phyloP scores from a whole-genome alignment of 257 asterid genomes.

The Forsythia viridissima region DNA sequence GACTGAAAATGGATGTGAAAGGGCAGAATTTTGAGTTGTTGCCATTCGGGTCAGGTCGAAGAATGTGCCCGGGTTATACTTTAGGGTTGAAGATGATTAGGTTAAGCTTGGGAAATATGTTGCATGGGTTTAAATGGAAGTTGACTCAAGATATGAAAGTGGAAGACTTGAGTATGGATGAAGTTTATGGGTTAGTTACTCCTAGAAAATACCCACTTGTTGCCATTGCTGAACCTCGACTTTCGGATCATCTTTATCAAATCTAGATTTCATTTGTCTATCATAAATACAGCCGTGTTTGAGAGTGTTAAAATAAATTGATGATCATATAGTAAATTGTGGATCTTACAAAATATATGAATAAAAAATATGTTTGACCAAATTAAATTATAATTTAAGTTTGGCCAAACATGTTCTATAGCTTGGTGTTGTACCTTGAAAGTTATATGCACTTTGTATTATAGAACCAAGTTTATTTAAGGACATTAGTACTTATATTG shows the following conservation, averaged over 20 bases:
- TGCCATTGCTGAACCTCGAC: constrained; percentile 36
- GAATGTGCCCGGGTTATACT: constrained; percentile 63
- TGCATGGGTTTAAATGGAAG: constrained; percentile 60
- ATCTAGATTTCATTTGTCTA: no score
- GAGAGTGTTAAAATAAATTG: no score
- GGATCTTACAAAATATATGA: no score
- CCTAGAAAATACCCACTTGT: constrained; percentile 51
- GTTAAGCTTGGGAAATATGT: constrained; percentile 48
- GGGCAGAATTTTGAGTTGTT: constrained; percentile 55
- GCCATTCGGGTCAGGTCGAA: constrained; percentile 66
- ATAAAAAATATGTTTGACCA: no score
- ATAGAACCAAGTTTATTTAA: no score
- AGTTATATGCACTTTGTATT: no score
- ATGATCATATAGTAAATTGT: no score
- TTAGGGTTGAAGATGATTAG: constrained; percentile 58
- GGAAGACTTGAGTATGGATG: constrained; percentile 39
- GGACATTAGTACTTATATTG: no score
- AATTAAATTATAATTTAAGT: no score
- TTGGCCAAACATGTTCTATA: no score
- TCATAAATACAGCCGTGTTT: no score
- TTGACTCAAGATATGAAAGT: constrained; percentile 31
- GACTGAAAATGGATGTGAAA: constrained; percentile 36
- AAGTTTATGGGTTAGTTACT: constrained; percentile 51
- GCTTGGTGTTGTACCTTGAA: no score
- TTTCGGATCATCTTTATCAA: constrained; percentile 33